These are phyloP conservation scores for Geopyxis carbonaria DNA, from an alignment of 495 filamentous ascomycete genomes.

Conservation along the genomic window DNA sequence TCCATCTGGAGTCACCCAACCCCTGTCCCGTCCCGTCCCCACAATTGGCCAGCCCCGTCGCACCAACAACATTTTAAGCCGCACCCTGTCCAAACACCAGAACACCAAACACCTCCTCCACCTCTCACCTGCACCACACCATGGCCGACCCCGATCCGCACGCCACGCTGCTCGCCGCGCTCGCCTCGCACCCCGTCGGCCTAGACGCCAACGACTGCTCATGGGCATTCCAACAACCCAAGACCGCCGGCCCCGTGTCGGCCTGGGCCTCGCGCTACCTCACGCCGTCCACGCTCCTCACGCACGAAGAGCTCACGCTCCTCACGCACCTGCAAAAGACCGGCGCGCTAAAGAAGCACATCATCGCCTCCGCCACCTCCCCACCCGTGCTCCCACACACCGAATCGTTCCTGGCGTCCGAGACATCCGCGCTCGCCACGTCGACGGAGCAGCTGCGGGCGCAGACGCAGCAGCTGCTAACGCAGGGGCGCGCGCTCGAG, in stretches of 20 bases:
- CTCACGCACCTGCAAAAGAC: slow-evolving; percentile 22
- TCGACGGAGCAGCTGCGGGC: slow-evolving; percentile 14
- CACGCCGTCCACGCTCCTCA: slow-evolving; percentile 14
- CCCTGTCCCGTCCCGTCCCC: no score
- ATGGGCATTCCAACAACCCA: slow-evolving; percentile 20
- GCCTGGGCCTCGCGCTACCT: slow-evolving; percentile 18
- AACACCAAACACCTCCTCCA: background rate
- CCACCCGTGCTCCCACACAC: slow-evolving; percentile 14
- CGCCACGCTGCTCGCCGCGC: slow-evolving; percentile 13
- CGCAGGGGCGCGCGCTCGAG: slow-evolving; percentile 9
- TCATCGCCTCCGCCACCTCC: background rate
- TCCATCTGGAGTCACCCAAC: no score
- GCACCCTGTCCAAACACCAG: no score
- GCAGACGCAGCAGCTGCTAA: slow-evolving; percentile 15
- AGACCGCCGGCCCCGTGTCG: slow-evolving; percentile 10
- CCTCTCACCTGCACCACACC: no score
- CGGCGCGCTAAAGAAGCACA: slow-evolving; percentile 15
- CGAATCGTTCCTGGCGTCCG: slow-evolving; percentile 12
- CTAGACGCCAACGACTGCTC: slow-evolving; percentile 13
- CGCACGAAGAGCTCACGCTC: slow-evolving; percentile 17
- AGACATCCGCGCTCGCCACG: slow-evolving; percentile 11
- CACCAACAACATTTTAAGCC: no score
- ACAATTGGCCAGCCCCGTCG: no score
- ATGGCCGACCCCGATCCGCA: slow-evolving; percentile 15
- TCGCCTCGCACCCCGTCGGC: slow-evolving; percentile 10